These are phyloP conservation scores for Diaporthe sp. DNA, from an alignment of 2,329 filamentous ascomycete species.

Conservation along the genomic window DNA sequence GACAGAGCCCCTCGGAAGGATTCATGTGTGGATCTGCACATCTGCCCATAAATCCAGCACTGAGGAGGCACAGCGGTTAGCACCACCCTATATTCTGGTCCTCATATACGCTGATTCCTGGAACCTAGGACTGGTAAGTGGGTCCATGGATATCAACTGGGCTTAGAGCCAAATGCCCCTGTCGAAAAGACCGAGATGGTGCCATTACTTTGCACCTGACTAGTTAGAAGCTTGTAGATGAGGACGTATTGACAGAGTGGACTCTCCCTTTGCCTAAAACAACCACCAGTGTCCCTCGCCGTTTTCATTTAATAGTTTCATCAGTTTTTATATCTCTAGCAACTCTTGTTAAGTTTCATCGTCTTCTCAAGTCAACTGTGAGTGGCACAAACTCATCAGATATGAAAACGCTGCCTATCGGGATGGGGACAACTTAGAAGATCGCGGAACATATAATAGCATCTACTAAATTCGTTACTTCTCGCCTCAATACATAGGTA, in stretches of 20 bases:
- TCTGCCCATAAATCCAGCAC: neutral
- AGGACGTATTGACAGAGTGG: neutral
- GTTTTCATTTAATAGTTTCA: neutral
- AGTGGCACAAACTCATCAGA: neutral
- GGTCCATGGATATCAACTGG: neutral
- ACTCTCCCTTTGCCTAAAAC: neutral
- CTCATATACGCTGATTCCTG: neutral
- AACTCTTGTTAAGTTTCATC: neutral
- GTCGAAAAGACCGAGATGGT: neutral
- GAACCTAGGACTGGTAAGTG: neutral
- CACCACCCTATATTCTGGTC: neutral
- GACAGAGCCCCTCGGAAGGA: neutral
- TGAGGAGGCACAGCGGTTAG: neutral
- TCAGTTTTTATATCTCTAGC: neutral
- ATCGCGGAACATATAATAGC: no score
- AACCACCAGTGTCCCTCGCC: neutral
- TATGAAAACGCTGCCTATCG: neutral
- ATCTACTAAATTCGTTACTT: no score
- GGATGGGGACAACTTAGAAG: neutral
- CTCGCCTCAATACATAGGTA: neutral
- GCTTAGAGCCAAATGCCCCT: conserved; percentile 2
- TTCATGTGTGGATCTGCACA: neutral
- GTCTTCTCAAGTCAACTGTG: neutral
- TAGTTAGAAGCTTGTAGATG: neutral
- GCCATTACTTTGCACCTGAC: neutral